Conservation (phyloP, 2,329 filamentous ascomycete species). For the Tolypocladium pustulatum region DNA sequence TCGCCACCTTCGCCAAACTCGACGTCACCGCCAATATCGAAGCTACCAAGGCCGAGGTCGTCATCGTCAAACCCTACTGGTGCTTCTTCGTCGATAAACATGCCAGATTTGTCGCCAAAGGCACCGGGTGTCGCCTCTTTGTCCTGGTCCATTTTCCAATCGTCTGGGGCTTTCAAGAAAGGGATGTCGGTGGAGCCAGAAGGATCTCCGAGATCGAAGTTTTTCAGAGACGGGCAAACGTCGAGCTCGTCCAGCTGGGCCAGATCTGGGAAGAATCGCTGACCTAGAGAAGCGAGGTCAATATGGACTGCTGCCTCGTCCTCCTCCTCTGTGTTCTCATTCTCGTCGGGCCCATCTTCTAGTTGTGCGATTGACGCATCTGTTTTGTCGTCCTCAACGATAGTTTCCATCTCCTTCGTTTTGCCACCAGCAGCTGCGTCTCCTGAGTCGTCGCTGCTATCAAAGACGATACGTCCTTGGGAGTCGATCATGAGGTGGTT, state of each 20-base stretch:
- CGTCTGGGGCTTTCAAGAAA: conserved; percentile 80
- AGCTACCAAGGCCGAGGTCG: conserved; percentile 61
- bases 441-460: conserved; percentile 82
- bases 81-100: conserved; percentile 81
- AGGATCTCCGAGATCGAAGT: conserved; percentile 80
- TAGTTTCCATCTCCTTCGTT: conserved; percentile 28
- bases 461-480: conserved; percentile 89
- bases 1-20: conserved; percentile 95
- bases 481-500: conserved; percentile 96
- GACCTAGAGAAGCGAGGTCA: conserved; percentile 63
- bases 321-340: conserved; percentile 32
- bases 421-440: conserved; percentile 30
- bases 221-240: conserved; percentile 89
- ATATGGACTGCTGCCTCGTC: conserved; percentile 54
- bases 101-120: conserved; percentile 60
- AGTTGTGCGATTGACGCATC: conserved; percentile 21
- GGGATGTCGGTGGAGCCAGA: conserved; percentile 81
- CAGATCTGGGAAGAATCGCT: conserved; percentile 79
- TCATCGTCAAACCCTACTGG: conserved; percentile 63
- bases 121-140: conserved; percentile 45
- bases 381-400: conserved; percentile 23
- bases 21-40: conserved; percentile 60
- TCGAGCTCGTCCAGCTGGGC: conserved; percentile 71
- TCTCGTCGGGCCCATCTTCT: conserved; percentile 32
- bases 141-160: conserved; percentile 66